These are phyloP conservation scores for Globisporangium rhizosaccharum DNA, from an alignment of 352 stramenopile genomes.

Conservation along the genomic window DNA sequence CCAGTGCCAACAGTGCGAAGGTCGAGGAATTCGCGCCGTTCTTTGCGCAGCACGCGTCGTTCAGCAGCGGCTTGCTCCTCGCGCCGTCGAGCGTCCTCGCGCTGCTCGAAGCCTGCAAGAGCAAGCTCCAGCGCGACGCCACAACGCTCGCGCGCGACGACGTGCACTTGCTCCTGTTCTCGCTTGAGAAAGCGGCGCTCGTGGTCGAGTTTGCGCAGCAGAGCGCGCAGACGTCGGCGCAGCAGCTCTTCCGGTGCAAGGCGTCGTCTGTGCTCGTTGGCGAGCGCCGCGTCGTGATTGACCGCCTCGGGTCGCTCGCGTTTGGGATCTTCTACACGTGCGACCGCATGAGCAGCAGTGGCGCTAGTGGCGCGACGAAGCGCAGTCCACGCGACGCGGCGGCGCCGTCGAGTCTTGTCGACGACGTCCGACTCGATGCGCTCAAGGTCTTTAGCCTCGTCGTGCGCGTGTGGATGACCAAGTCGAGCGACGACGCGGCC, in stretches of 20 bases:
- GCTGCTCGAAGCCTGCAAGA: constrained; percentile 9
- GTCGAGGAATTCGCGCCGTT: constrained; percentile 11
- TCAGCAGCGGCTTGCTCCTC: constrained; percentile 15
- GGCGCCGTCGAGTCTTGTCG: constrained; percentile 2
- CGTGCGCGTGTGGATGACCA: constrained; percentile 17
- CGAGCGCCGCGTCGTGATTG: constrained; percentile 13
- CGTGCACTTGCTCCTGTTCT: constrained; percentile 17
- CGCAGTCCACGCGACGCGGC: neutral
- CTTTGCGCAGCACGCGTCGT: constrained; percentile 16
- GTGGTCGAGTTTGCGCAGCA: constrained; percentile 14
- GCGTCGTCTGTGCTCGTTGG: constrained; percentile 7
- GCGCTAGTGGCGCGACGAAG: neutral
- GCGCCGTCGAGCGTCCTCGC: constrained; percentile 12
- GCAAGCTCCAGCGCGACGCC: constrained; percentile 5
- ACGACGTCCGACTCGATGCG: constrained; percentile 14
- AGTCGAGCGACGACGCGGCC: constrained; percentile 16
- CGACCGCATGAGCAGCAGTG: neutral
- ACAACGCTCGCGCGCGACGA: constrained; percentile 15
- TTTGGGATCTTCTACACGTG: constrained; percentile 17
- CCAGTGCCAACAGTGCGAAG: neutral
- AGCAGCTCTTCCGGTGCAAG: neutral
- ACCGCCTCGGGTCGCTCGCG: constrained; percentile 16
- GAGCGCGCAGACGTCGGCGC: constrained; percentile 2
- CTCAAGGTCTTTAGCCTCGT: constrained; percentile 14
- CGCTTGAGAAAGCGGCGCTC: constrained; percentile 10